These are phyloP conservation scores for Ophiocordyceps camponoti-rufipedis DNA, from an alignment of 2,329 filamentous ascomycete genomes.

Conservation along the genomic window DNA sequence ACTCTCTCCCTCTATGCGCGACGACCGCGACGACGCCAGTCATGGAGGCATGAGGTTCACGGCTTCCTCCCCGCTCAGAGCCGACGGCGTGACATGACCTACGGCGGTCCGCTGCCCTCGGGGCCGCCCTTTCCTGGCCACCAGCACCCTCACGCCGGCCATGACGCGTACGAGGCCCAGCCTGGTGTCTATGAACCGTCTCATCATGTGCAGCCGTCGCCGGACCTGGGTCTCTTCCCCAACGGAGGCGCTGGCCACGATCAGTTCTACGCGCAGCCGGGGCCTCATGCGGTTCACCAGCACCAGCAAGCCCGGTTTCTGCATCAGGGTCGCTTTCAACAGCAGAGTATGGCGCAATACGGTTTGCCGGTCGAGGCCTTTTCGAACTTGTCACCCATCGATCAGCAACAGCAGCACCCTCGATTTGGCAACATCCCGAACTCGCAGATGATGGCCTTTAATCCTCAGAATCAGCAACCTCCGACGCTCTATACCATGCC, in stretches of 20 bases:
- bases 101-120: constrained; percentile 12
- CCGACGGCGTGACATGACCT: constrained; percentile 14
- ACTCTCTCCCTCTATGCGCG: not conserved
- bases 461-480: not conserved
- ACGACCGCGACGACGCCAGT: not conserved
- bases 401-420: constrained; percentile 8
- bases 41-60: constrained; percentile 1
- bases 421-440: not conserved
- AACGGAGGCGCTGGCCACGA: not conserved
- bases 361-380: not conserved
- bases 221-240: not conserved
- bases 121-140: constrained; percentile 12
- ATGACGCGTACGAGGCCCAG: not conserved
- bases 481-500: not conserved
- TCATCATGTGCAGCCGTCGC: not conserved
- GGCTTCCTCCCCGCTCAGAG: not conserved
- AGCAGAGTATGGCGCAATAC: constrained; percentile 4
- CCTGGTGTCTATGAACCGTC: not conserved
- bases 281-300: not conserved
- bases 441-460: constrained; percentile 1
- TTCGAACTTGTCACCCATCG: constrained; percentile 5
- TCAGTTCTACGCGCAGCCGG: constrained; percentile 7
- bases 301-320: constrained; percentile 8
- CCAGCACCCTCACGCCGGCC: constrained; percentile 2
- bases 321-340: constrained; percentile 6